These are phyloP conservation scores for Pseudocercospora ulei DNA, from an alignment of 2,329 filamentous ascomycete genomes.

Conservation along the genomic window DNA sequence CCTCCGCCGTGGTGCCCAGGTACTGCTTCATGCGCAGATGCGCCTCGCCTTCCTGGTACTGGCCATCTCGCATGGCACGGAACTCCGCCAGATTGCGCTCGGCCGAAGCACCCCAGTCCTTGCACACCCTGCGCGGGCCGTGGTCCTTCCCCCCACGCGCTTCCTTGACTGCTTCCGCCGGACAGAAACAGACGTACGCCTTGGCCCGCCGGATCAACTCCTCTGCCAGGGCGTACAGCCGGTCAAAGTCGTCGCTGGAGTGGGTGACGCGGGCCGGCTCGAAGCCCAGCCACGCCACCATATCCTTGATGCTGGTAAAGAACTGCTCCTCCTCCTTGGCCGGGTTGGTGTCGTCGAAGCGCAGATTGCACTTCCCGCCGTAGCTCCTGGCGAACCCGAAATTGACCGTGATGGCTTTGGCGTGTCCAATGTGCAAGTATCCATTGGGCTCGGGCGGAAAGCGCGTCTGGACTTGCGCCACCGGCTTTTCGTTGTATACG, in stretches of 20 bases:
- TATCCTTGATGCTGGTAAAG: conserved; percentile 80
- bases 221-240: conserved; percentile 79
- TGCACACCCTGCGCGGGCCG: conserved; percentile 65
- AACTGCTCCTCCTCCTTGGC: conserved; percentile 85
- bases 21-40: conserved; percentile 92
- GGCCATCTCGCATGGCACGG: conserved; percentile 79
- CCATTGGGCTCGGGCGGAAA: conserved; percentile 66
- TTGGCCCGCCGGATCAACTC: conserved; percentile 62
- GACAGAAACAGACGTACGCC: conserved; percentile 79
- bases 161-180: conserved; percentile 66
- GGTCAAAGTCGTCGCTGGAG: conserved; percentile 81
- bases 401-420: conserved; percentile 91
- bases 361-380: conserved; percentile 63
- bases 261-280: conserved; percentile 70
- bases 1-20: conserved; percentile 40
- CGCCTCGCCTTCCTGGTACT: conserved; percentile 75
- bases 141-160: conserved; percentile 69
- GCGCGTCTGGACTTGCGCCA: conserved; percentile 40
- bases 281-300: conserved; percentile 79
- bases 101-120: conserved; percentile 62
- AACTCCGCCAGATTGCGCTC: conserved; percentile 76
- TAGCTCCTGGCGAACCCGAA: conserved; percentile 87
- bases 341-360: conserved; percentile 93
- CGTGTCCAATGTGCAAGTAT: conserved; percentile 85
- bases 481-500: conserved; percentile 45